phyloP scores from a whole-genome alignment of 2,329 filamentous ascomycete genomes.

The Monosporascus sp. region DNA sequence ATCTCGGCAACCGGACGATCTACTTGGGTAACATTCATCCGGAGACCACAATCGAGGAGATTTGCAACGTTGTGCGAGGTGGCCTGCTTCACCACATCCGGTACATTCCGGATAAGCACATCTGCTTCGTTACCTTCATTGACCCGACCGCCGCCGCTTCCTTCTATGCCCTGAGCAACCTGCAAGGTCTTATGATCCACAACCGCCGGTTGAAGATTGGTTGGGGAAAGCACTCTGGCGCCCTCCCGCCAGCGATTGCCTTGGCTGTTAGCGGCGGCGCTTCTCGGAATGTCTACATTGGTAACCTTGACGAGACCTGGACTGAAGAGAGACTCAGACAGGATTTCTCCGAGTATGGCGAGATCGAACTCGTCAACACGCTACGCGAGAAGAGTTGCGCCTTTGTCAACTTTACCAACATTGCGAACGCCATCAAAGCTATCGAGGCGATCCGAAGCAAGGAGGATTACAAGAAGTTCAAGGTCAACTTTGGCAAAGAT shows the following conservation, averaged over 20 bases:
- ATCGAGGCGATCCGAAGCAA: constrained; percentile 93
- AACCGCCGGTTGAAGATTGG: constrained; percentile 97
- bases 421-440: constrained; percentile 98
- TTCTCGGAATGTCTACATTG: constrained; percentile 97
- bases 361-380: constrained; percentile 96
- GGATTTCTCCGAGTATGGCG: constrained; percentile 95
- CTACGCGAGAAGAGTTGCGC: constrained; percentile 98
- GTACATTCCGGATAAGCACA: constrained; percentile 99
- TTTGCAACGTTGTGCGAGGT: constrained; percentile 96
- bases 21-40: constrained; percentile 98
- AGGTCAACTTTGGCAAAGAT: constrained; percentile 99
- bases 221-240: constrained; percentile 98
- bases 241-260: constrained; percentile 90
- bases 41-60: constrained; percentile 98
- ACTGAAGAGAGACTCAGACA: constrained; percentile 91
- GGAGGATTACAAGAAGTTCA: constrained; percentile 97
- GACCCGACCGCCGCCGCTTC: constrained; percentile 96
- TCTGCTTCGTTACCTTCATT: constrained; percentile 99
- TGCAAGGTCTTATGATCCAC: constrained; percentile 98
- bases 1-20: constrained; percentile 93
- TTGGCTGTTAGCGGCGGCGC: constrained; percentile 93
- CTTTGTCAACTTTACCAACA: constrained; percentile 99
- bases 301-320: constrained; percentile 96
- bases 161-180: constrained; percentile 95
- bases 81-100: constrained; percentile 96